Percentiles rank a stretch among this genome's conserved stretches.
phyloP scores from a whole-genome alignment of 139 green algal species.

The Auxenochlorella pyrenoidosa region DNA sequence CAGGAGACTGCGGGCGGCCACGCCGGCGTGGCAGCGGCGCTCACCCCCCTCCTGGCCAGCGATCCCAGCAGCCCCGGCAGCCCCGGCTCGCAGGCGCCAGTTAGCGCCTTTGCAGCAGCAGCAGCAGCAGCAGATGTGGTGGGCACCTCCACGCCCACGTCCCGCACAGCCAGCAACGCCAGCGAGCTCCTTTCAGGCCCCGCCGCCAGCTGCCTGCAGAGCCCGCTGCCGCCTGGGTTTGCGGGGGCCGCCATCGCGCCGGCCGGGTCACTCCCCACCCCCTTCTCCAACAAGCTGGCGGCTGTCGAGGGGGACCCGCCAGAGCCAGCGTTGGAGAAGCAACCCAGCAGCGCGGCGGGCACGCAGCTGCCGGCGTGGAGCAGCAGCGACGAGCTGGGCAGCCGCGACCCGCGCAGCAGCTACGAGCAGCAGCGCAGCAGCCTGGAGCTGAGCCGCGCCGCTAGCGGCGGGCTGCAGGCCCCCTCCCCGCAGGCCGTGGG shows the following conservation, averaged over 20 bases:
- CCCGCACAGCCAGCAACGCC: conserved; percentile 9
- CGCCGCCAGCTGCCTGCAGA: neutral
- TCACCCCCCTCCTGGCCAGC: neutral
- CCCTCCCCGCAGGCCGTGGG: too few species aligned
- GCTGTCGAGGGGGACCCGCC: neutral
- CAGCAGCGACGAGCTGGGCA: conserved; percentile 1
- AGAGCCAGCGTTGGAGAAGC: neutral
- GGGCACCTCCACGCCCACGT: neutral
- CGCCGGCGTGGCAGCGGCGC: neutral
- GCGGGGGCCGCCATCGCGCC: neutral
- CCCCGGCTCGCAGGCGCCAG: neutral
- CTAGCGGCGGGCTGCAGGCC: neutral
- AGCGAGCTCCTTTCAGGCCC: neutral
- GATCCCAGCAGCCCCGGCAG: neutral
- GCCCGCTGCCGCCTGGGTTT: neutral
- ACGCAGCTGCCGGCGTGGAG: conserved; percentile 4
- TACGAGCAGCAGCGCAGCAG: too few species aligned
- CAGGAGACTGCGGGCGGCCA: too few species aligned
- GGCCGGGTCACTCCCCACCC: conserved; percentile 12
- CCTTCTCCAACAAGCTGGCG: neutral
- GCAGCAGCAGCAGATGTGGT: neutral
- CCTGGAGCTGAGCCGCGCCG: neutral
- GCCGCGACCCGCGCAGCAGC: neutral
- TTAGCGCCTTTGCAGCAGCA: conserved; percentile 12
- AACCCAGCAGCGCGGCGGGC: neutral